phyloP scores from a whole-genome alignment of 805 yeast species.

The Cyberlindnera mycetangii region DNA sequence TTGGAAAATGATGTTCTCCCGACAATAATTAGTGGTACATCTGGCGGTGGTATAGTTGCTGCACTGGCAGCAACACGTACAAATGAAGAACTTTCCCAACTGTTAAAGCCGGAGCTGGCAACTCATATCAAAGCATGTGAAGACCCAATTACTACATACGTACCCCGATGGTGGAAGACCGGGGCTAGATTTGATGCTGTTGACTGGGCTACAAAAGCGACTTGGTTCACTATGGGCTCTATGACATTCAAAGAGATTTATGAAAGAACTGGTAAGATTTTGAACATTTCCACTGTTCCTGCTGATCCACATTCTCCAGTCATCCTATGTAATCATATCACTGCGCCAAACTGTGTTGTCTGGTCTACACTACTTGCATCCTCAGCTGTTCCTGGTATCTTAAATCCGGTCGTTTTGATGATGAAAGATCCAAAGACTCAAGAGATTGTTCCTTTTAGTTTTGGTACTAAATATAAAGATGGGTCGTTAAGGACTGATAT shows the following conservation, averaged over 20 bases:
- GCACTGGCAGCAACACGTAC: constrained; percentile 69
- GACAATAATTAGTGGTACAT: constrained; percentile 68
- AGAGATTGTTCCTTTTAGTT: constrained; percentile 59
- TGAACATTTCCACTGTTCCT: constrained; percentile 77
- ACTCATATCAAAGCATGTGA: constrained; percentile 65
- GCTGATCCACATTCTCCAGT: constrained; percentile 82
- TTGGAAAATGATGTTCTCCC: constrained; percentile 68
- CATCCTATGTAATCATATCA: constrained; percentile 69
- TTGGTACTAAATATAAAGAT: constrained; percentile 73
- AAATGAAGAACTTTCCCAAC: constrained; percentile 55
- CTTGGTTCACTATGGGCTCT: constrained; percentile 72
- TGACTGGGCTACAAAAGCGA: constrained; percentile 66
- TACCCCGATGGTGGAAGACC: constrained; percentile 64
- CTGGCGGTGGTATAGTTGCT: constrained; percentile 80
- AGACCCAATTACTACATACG: constrained; percentile 57
- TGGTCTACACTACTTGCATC: constrained; percentile 78
- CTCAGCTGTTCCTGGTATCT: constrained; percentile 79
- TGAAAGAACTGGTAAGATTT: constrained; percentile 62
- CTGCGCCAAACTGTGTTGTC: constrained; percentile 78
- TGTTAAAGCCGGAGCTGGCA: constrained; percentile 58
- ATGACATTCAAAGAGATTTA: constrained; percentile 69
- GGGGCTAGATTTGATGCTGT: constrained; percentile 78
- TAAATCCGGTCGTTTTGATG: constrained; percentile 78
- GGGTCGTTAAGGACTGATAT: constrained; percentile 78
- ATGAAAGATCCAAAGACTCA: constrained; percentile 45